Conservation (phyloP, 805 yeast species). For the Kodamaea laetipori region DNA sequence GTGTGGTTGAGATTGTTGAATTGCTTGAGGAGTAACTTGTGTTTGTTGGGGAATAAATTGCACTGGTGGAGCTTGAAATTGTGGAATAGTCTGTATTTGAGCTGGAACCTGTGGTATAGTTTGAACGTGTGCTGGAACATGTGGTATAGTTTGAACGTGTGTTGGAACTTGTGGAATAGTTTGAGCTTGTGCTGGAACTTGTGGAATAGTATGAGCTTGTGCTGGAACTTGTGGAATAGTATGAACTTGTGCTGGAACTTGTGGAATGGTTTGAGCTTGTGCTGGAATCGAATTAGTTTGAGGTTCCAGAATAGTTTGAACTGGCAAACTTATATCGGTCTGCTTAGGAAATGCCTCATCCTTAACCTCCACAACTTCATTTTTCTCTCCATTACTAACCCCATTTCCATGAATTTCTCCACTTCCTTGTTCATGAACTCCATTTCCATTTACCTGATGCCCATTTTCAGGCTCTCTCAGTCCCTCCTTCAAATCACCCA, state of each 20-base stretch:
- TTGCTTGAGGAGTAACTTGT: background rate
- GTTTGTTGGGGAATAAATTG: background rate
- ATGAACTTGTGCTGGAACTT: too few species aligned
- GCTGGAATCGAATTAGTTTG: background rate
- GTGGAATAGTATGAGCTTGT: background rate
- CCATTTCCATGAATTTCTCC: too few species aligned
- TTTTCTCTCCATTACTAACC: too few species aligned
- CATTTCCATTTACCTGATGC: background rate
- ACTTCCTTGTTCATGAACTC: too few species aligned
- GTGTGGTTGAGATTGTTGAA: background rate
- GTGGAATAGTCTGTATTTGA: too few species aligned
- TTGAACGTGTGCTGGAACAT: too few species aligned
- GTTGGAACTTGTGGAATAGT: background rate
- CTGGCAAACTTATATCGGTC: too few species aligned
- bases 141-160: background rate
- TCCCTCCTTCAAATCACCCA: conserved; percentile 2
- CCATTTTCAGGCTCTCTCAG: too few species aligned
- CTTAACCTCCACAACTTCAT: too few species aligned
- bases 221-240: background rate
- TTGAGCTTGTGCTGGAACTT: background rate
- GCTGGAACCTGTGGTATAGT: background rate
- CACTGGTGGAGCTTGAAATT: background rate
- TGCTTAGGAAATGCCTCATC: too few species aligned
- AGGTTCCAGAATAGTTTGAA: background rate
- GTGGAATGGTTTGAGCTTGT: background rate